A percentile compares a stretch with the other conserved stretches of the same genome.
Conservation (phyloP, 306 rosid genomes). For the Rubus parviflorus region DNA sequence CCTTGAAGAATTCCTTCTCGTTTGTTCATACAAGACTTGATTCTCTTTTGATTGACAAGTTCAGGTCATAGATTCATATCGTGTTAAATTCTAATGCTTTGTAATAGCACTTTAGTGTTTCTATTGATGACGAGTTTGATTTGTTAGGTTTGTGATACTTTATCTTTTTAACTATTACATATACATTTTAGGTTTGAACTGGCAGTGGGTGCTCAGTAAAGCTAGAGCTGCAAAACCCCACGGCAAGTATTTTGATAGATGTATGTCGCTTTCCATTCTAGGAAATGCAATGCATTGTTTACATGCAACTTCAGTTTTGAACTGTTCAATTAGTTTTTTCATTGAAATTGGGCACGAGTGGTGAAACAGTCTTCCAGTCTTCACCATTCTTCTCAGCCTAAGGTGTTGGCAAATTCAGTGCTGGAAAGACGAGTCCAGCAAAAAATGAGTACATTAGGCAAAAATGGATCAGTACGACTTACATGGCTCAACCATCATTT, state of each 20-base stretch:
- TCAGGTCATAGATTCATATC: background rate
- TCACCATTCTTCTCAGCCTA: background rate
- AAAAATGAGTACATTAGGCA: background rate
- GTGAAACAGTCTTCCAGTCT: background rate
- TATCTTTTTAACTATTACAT: background rate
- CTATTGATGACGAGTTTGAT: background rate
- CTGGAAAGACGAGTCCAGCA: background rate
- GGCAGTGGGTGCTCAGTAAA: background rate
- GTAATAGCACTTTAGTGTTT: slow-evolving; percentile 25
- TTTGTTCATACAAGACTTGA: slow-evolving; percentile 19
- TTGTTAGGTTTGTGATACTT: background rate
- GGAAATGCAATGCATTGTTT: background rate
- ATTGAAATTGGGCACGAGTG: background rate
- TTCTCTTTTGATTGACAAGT: background rate
- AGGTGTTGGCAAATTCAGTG: too few relatives aligned
- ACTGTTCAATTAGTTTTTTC: background rate
- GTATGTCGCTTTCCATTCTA: background rate
- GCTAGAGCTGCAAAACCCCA: background rate
- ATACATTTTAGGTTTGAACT: background rate
- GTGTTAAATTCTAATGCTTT: background rate
- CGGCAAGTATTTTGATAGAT: background rate
- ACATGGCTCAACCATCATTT: background rate
- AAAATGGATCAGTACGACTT: background rate
- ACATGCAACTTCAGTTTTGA: background rate
- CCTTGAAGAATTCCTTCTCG: slow-evolving; percentile 25